Base-by-base conservation (phyloP, 108 stramenopile genomes). In the Schizochytrium sp. region DNA sequence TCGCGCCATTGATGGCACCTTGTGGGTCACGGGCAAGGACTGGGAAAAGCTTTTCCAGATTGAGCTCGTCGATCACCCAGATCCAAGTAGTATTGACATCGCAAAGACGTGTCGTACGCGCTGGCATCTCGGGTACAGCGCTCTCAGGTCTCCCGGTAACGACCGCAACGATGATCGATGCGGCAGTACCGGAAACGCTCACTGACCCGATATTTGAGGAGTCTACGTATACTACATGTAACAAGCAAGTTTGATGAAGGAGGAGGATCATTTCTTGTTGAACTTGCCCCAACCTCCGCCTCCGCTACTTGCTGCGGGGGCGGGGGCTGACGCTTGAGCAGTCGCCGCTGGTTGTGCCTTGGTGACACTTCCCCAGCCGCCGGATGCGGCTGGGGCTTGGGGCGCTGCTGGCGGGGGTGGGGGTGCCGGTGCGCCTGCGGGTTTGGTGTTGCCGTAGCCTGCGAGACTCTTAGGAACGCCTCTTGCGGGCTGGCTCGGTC, bases 11-110 rank as follows among this genome's bases (percentile, higher is more conserved):
- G 76, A 83, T 45, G 76, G 28, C n/a, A 53, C 76, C 1, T 23
- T 83, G 25, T 83, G 76, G 76, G 25, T 83, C 51, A 83, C 76
- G 16, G 76, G 76, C 10, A 83, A 83, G 51, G 76, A 83, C 51
- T 83, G 76, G 76, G 28, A 12, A 12, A 47, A 83, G 51, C 76
- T 83, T 21, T 83, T 83, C 76, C 51, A 53, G 51, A 53, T 83
- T 53, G 76, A 83, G 76, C 76, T 83, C 23, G 76, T 83, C 25
- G 76, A 83, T 14, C 76, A 83, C 51, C 25, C 45, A 12, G 76
- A 83, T 28, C 76, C 76, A 16, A 23, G 41, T 18, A 53, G 51
- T 23, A 45, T 83, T 3, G 6, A 55, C 6, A 83, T 83, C 51
- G 51, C 76, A 43, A n/a, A 53, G 25, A 0, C 19, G 12, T 83